Percentiles rank a stretch among this genome's conserved stretches.
These are phyloP conservation scores for Thyridium curvatum DNA, from an alignment of 2,329 filamentous ascomycete species.

Conservation along the genomic window DNA sequence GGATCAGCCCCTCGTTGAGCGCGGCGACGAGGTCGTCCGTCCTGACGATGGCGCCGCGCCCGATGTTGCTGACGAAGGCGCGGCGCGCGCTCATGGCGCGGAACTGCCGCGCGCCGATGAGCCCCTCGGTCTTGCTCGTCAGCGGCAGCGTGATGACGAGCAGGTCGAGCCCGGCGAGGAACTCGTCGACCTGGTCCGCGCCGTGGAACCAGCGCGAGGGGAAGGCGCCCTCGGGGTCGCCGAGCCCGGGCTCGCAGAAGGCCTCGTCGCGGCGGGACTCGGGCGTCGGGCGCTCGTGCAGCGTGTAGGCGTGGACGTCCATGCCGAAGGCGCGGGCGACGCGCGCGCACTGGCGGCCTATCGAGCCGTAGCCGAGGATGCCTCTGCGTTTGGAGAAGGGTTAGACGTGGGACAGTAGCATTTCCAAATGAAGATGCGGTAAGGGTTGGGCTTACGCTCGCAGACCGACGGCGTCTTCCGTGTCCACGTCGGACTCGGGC, in stretches of 20 bases:
- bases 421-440: too few relatives aligned
- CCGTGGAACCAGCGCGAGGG: constrained; percentile 47
- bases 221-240: constrained; percentile 42
- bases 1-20: constrained; percentile 36
- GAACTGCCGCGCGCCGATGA: constrained; percentile 47
- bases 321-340: constrained; percentile 62
- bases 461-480: constrained; percentile 38
- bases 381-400: constrained; percentile 25
- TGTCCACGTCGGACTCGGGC: background rate
- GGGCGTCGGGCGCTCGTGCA: constrained; percentile 59
- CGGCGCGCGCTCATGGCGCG: constrained; percentile 34
- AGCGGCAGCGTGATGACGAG: constrained; percentile 46
- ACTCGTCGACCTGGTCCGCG: constrained; percentile 30
- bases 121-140: constrained; percentile 37
- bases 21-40: constrained; percentile 55
- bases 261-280: constrained; percentile 57
- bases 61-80: constrained; percentile 66
- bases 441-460: constrained; percentile 34
- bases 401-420: too few relatives aligned
- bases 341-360: constrained; percentile 46
- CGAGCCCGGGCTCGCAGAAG: constrained; percentile 63
- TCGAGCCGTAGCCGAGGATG: constrained; percentile 48
- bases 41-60: constrained; percentile 47
- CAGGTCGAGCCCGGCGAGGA: constrained; percentile 45
- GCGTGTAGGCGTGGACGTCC: constrained; percentile 69